Evolutionary conservation across 306 rosid species (phyloP).

Genomic region (Lagenaria siceraria): DNA sequence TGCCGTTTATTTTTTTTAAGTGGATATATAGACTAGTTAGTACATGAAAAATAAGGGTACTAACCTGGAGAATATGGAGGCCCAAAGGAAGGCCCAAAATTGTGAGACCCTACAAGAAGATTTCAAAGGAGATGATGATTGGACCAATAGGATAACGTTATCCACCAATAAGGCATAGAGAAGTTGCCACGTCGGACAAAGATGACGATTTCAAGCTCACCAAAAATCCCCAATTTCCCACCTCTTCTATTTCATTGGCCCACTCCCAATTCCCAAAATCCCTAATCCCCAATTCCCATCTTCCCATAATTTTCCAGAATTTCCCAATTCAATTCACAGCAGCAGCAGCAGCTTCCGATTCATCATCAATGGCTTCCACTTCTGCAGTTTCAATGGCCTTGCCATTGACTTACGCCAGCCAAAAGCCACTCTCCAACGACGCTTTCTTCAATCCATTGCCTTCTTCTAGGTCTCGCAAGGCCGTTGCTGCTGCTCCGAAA

Average conservation of each 20-base stretch:
- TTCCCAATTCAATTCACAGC: not conserved
- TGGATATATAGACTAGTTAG: no score
- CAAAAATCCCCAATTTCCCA: constrained; percentile 19
- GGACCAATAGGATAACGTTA: constrained; percentile 56
- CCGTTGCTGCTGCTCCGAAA: constrained; percentile 29
- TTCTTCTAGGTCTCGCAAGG: constrained; percentile 17
- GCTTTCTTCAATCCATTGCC: constrained; percentile 54
- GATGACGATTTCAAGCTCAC: constrained; percentile 19
- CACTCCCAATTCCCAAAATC: not conserved
- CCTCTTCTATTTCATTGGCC: constrained; percentile 21
- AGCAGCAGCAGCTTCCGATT: no score
- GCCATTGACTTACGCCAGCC: not conserved
- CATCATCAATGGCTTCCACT: constrained; percentile 55
- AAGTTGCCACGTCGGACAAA: constrained; percentile 61
- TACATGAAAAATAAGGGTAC: no score
- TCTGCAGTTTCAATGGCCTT: constrained; percentile 56
- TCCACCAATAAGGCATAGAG: constrained; percentile 23
- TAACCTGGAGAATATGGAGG: not conserved
- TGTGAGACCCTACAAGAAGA: not conserved
- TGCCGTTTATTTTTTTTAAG: no score
- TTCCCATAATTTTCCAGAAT: not conserved
- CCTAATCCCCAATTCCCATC: not conserved
- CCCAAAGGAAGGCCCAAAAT: not conserved
- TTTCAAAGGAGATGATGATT: constrained; percentile 16
- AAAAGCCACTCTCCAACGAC: constrained; percentile 5